These are phyloP conservation scores for Aphanomyces invadans DNA, from an alignment of 352 stramenopile species.

Conservation along the genomic window DNA sequence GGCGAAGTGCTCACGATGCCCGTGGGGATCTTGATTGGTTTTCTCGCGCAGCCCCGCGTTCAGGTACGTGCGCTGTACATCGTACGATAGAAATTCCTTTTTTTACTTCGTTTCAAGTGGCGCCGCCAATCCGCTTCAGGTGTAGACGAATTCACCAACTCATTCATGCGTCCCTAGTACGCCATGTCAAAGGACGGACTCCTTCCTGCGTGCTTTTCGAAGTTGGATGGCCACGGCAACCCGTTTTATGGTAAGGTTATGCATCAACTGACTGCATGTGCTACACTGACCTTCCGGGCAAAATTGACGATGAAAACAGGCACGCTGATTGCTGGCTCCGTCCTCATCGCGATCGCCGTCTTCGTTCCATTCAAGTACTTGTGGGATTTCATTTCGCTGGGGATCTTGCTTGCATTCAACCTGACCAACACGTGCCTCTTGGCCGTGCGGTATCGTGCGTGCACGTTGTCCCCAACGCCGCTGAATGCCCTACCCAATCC, in stretches of 20 bases:
- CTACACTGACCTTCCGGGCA: too few species aligned
- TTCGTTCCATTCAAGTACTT: conserved; percentile 81
- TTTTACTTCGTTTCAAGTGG: too few species aligned
- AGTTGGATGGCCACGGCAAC: conserved; percentile 59
- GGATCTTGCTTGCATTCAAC: conserved; percentile 86
- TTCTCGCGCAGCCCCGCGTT: conserved; percentile 88
- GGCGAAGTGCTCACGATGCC: conserved; percentile 93
- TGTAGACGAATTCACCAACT: not conserved
- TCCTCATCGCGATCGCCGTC: conserved; percentile 46
- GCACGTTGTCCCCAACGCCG: not conserved
- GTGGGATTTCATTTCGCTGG: conserved; percentile 87
- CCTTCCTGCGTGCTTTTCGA: conserved; percentile 78
- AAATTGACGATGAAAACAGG: too few species aligned
- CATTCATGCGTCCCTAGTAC: conserved; percentile 41
- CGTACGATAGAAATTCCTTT: too few species aligned
- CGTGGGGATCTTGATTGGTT: conserved; percentile 92
- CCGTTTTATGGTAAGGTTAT: conserved; percentile 40
- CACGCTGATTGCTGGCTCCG: conserved; percentile 50
- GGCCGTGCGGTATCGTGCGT: conserved; percentile 36
- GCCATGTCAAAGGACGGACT: conserved; percentile 92
- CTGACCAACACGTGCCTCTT: conserved; percentile 82
- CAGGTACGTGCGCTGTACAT: too few species aligned
- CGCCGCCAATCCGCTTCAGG: too few species aligned
- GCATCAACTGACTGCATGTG: too few species aligned
- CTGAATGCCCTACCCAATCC: not conserved